These are phyloP conservation scores for Gnaphalium uliginosum DNA, from an alignment of 129 eudicot species.

Conservation along the genomic window DNA sequence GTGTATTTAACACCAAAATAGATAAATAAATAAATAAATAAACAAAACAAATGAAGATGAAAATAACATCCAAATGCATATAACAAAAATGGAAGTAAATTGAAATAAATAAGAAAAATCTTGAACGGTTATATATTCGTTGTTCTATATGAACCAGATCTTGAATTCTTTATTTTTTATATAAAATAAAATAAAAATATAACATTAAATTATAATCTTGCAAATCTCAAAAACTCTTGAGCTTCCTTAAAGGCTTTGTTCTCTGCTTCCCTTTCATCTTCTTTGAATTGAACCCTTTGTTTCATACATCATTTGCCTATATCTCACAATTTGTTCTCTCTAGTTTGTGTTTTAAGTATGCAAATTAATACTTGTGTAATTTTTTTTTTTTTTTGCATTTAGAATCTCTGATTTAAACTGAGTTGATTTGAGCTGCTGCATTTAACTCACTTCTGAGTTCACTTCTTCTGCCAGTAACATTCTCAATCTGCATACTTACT, in stretches of 20 bases:
- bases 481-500: constrained; percentile 14
- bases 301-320: neutral
- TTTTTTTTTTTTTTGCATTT: constrained; percentile 12
- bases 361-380: neutral
- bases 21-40: too few relatives aligned
- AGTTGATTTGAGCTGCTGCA: constrained; percentile 3
- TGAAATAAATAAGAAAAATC: neutral
- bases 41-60: neutral
- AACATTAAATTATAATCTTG: constrained; percentile 22
- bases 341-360: neutral
- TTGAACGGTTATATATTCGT: neutral
- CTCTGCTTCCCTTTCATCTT: constrained; percentile 35
- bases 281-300: constrained; percentile 10
- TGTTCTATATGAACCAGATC: constrained; percentile 40
- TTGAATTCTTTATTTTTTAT: constrained; percentile 10
- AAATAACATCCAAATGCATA: neutral
- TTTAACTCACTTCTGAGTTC: constrained; percentile 15
- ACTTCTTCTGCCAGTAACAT: neutral
- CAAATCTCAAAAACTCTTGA: constrained; percentile 41
- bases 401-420: constrained; percentile 11
- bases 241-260: constrained; percentile 38
- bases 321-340: neutral
- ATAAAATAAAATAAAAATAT: neutral
- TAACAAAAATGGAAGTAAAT: neutral
- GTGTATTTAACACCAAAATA: too few relatives aligned